Evolutionary conservation across 768 basidiomycete genomes (phyloP), one percentile per base, ranked within the genome.

Genomic region (Lepiota brunneoincarnata): DNA sequence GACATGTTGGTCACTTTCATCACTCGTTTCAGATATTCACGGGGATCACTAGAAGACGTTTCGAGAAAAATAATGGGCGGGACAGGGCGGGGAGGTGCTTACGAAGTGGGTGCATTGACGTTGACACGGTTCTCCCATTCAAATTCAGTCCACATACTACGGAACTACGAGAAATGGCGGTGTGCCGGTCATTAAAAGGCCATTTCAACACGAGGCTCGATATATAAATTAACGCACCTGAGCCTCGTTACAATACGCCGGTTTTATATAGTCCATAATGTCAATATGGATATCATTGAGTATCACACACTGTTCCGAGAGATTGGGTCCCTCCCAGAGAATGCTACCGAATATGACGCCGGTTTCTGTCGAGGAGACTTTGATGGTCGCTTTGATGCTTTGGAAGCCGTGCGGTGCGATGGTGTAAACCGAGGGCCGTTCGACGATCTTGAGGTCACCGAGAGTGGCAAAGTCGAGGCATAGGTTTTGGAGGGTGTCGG

Each of bases 81-180:
- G 31, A 31, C 39, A 39, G 49, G 4, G 51, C 55, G 46, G 54
- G 36, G 40, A 55, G 21, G 38, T 12, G 82, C 90, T 62, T 72
- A 91, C 89, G 86, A 81, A 69, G 95, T 83, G 20, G 83, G 71
- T 42, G 87, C 90, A 59, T 86, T 87, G 51, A 98, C 91, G 65
- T 98, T 98, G 51, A 98, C 96, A 62, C 95, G 83, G 74, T 99
- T 99, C 79, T 99, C 96, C 96, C 96, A 99, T 69, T 99, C 96
- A 64, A 99, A 99, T 70, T 98, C 97, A 23, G 95, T 99, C 96
- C 96, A 97, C 93, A 96, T 96, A 69, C 84, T 91, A 28, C 96
- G 84, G 84, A 96, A 96, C 89, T 95, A 58, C 15, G 46, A 43
- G 50, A 35, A 46, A 47, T 31, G 31, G 31, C 7, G 31, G 31